Conservation (phyloP, 2,329 filamentous ascomycete genomes). For the Fusarium lyarnte region DNA sequence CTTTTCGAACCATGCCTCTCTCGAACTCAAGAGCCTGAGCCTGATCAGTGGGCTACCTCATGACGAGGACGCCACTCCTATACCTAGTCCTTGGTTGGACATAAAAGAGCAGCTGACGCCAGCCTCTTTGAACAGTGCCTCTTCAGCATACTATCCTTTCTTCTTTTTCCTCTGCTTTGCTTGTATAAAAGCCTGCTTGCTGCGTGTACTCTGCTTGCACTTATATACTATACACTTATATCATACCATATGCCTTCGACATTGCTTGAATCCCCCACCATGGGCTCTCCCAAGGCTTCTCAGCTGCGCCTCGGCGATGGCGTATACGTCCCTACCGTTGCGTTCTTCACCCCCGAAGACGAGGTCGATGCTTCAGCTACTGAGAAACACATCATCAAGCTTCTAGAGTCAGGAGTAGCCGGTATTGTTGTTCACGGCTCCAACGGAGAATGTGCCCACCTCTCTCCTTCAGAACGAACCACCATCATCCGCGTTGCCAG, state of each 20-base stretch:
- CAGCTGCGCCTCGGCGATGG: constrained; percentile 43
- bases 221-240: not conserved
- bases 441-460: constrained; percentile 85
- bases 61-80: constrained; percentile 35
- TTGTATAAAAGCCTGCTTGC: constrained; percentile 12
- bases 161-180: constrained; percentile 6
- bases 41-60: constrained; percentile 31
- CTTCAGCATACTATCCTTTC: constrained; percentile 5
- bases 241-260: constrained; percentile 38
- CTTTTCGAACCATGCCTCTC: constrained; percentile 3
- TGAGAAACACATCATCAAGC: constrained; percentile 48
- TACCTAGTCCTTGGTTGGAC: constrained; percentile 12
- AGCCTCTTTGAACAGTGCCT: constrained; percentile 11
- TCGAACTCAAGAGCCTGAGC: constrained; percentile 22
- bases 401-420: constrained; percentile 74
- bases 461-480: constrained; percentile 75
- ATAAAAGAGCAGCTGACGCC: constrained; percentile 43
- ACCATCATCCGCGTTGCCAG: constrained; percentile 70
- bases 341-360: constrained; percentile 50
- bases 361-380: constrained; percentile 47
- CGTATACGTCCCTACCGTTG: constrained; percentile 52
- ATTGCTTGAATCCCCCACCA: constrained; percentile 34
- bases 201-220: not conserved
- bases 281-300: constrained; percentile 42
- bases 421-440: constrained; percentile 83